Evolutionary conservation across 2,329 filamentous ascomycete species (phyloP), one percentile per base, ranked within the genome.

Genomic region (Aspergillus tamarii): DNA sequence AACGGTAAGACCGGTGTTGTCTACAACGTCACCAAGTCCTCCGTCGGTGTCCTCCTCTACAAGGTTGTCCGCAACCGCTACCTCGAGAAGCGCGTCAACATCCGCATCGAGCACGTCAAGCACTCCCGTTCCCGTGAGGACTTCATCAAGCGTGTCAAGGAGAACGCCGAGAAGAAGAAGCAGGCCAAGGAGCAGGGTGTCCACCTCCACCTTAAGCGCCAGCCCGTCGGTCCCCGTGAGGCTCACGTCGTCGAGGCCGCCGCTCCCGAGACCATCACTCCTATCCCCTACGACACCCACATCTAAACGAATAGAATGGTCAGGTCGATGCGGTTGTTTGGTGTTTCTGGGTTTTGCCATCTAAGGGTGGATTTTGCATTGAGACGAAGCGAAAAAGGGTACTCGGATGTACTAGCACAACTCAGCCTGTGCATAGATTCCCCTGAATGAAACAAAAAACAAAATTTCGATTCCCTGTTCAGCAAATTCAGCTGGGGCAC

Each of bases 21-120:
- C 85, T 97, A 96, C 92, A 99, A 99, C 88, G 95, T 99, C 78
- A 95, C 94, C 85, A 97, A 97, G 90, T 91, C 89, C 77, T 92
- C 95, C 72, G 93, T 99, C 81, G 95, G 95, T 79, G 91, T 99
- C 84, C 97, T 99, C 86, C 92, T 99, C 85, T 94, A 96, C 91
- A 97, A 97, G 90, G 93, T 96, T 84, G 95, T 99, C 82, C 93
- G 94, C 86, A 95, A 98, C 91, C 92, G 94, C 80, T 99, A 97
- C 90, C 88, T 99, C 83, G 95, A 99, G 92, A 99, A 99, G 93
- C 94, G 95, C 83, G 90, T 99, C 87, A 98, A 97, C 90, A 88
- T 99, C 85, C 93, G 95, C 82, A 85, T 98, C 84, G 95, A 99
- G 91, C 95, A 99, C 90, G 88, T 99, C 84, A 85, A 85, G 79